A percentile compares a stretch with the other conserved stretches of the same genome.
phyloP scores from a whole-genome alignment of 768 basidiomycete genomes.

The Trametes cinnabarina region DNA sequence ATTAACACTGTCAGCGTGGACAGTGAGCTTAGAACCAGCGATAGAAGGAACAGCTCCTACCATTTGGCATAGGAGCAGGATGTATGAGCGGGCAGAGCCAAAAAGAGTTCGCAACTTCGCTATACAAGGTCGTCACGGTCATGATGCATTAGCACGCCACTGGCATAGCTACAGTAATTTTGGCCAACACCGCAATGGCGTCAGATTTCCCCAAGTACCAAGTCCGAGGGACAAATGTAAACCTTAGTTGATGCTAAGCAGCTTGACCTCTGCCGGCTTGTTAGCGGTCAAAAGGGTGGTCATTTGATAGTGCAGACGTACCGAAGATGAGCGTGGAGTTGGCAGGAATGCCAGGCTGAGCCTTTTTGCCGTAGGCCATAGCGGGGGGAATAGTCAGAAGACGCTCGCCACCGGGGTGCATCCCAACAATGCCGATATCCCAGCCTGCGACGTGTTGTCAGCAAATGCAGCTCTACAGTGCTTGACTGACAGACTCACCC shows the following conservation, averaged over 20 bases:
- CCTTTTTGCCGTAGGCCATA: constrained; percentile 70
- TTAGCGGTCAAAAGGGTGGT: background rate
- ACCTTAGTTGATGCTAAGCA: constrained; percentile 61
- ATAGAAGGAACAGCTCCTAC: too few relatives aligned
- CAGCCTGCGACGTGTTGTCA: constrained; percentile 51
- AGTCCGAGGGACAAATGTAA: background rate
- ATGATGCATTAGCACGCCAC: constrained; percentile 3
- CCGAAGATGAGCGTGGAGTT: constrained; percentile 84
- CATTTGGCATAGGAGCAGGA: too few relatives aligned
- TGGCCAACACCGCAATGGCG: background rate
- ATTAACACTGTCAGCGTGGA: too few relatives aligned
- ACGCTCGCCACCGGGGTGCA: constrained; percentile 90
- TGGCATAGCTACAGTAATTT: constrained; percentile 5
- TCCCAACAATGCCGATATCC: constrained; percentile 90
- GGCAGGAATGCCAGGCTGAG: constrained; percentile 63
- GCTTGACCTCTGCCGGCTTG: constrained; percentile 59
- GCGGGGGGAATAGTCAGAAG: constrained; percentile 69
- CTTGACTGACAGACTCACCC: too few relatives aligned
- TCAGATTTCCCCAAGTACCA: background rate
- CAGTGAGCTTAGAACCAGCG: too few relatives aligned
- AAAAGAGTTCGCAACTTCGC: too few relatives aligned
- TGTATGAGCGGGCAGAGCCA: too few relatives aligned
- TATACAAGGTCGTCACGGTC: background rate
- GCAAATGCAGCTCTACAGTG: too few relatives aligned
- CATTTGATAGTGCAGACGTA: constrained; percentile 32